A percentile compares a stretch with the other conserved stretches of the same genome.
These are phyloP conservation scores for Paraphaeosphaeria minitans DNA, from an alignment of 2,329 filamentous ascomycete genomes.

Conservation along the genomic window DNA sequence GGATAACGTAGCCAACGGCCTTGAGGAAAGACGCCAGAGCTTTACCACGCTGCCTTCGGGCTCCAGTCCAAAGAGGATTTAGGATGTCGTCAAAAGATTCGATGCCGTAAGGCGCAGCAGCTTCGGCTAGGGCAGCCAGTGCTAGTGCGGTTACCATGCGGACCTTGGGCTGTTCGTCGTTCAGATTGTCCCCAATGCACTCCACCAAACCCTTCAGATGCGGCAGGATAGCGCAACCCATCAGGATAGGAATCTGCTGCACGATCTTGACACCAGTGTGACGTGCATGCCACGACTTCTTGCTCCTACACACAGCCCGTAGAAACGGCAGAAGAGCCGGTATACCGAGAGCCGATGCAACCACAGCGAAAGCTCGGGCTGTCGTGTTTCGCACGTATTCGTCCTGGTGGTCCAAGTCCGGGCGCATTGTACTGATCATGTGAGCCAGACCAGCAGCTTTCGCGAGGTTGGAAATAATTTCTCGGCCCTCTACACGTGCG, in stretches of 20 bases:
- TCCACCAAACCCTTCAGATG: constrained; percentile 96
- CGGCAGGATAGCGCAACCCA: constrained; percentile 95
- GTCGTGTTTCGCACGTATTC: constrained; percentile 99
- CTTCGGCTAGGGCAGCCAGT: constrained; percentile 92
- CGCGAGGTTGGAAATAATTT: constrained; percentile 97
- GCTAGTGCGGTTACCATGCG: constrained; percentile 94
- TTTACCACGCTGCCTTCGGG: constrained; percentile 94
- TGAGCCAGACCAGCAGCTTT: constrained; percentile 96
- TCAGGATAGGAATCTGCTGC: constrained; percentile 96
- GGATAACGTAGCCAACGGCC: constrained; percentile 97
- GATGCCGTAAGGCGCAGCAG: constrained; percentile 97
- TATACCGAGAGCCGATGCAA: constrained; percentile 94
- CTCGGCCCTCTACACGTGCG: constrained; percentile 93
- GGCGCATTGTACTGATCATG: constrained; percentile 99
- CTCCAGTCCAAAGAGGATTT: constrained; percentile 95
- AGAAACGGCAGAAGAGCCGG: constrained; percentile 94
- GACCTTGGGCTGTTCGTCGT: constrained; percentile 97
- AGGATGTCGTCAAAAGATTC: constrained; percentile 98
- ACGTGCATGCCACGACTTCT: constrained; percentile 98
- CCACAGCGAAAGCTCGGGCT: constrained; percentile 93
- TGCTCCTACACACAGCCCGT: constrained; percentile 92
- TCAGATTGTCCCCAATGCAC: constrained; percentile 93
- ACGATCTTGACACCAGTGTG: constrained; percentile 99
- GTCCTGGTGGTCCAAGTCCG: constrained; percentile 97
- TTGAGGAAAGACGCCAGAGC: constrained; percentile 95